These are phyloP conservation scores for Phytopythium litorale DNA, from an alignment of 352 stramenopile genomes.

Conservation along the genomic window DNA sequence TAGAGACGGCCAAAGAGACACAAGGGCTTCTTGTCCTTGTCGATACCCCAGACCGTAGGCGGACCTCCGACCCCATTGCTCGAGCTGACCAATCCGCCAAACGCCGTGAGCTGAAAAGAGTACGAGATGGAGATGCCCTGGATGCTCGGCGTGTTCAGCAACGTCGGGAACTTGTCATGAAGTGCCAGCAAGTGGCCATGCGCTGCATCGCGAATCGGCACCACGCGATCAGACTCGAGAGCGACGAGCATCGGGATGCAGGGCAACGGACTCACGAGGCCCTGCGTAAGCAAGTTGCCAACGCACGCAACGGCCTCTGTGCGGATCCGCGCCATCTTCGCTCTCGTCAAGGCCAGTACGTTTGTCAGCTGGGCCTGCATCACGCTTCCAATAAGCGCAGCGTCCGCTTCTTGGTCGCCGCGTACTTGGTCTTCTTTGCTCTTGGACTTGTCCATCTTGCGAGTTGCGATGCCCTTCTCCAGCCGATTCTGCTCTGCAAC, in stretches of 20 bases:
- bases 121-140: slow-evolving; percentile 65
- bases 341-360: slow-evolving; percentile 46
- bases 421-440: slow-evolving; percentile 75
- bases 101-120: slow-evolving; percentile 60
- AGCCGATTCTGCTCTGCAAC: slow-evolving; percentile 66
- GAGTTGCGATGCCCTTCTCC: slow-evolving; percentile 37
- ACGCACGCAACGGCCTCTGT: slow-evolving; percentile 68
- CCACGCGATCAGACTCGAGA: slow-evolving; percentile 69
- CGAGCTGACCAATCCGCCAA: slow-evolving; percentile 16
- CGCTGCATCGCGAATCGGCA: slow-evolving; percentile 57
- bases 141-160: slow-evolving; percentile 49
- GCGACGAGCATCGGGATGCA: slow-evolving; percentile 80
- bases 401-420: slow-evolving; percentile 84
- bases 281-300: slow-evolving; percentile 63
- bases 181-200: slow-evolving; percentile 62
- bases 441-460: slow-evolving; percentile 45
- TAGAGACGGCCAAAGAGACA: slow-evolving; percentile 75
- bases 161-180: slow-evolving; percentile 50
- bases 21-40: slow-evolving; percentile 71
- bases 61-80: slow-evolving; percentile 5
- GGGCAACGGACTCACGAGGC: slow-evolving; percentile 68
- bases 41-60: slow-evolving; percentile 37
- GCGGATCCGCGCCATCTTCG: slow-evolving; percentile 59
- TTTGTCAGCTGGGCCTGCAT: slow-evolving; percentile 82
- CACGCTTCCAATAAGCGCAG: slow-evolving; percentile 80